Conservation (phyloP, 1,284 basidiomycete species). For the Pisolithus thermaeus region DNA sequence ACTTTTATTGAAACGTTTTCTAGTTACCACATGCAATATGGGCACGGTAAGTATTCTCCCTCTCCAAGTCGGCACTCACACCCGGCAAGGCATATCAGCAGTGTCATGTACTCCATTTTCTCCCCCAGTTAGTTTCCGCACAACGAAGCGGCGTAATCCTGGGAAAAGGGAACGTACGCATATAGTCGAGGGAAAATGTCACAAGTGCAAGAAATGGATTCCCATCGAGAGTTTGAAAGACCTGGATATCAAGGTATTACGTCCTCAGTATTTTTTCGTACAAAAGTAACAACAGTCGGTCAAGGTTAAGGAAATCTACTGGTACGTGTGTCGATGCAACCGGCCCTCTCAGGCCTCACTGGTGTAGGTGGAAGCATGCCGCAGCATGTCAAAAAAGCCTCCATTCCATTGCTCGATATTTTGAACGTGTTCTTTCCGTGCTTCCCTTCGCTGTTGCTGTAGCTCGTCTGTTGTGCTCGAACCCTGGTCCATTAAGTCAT, state of each 20-base stretch:
- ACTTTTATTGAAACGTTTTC: constrained; percentile 4
- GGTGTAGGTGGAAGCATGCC: constrained; percentile 76
- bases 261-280: neutral
- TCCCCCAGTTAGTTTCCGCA: constrained; percentile 63
- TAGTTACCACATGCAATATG: constrained; percentile 77
- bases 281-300: neutral
- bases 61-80: neutral
- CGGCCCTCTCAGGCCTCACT: constrained; percentile 6
- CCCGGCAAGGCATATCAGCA: constrained; percentile 55
- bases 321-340: constrained; percentile 37
- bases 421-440: neutral
- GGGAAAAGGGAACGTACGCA: constrained; percentile 53
- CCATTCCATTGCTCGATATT: neutral
- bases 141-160: constrained; percentile 36
- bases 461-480: no score
- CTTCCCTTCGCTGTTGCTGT: no score
- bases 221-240: constrained; percentile 65
- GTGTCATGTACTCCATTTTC: constrained; percentile 63
- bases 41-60: constrained; percentile 49
- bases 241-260: constrained; percentile 58
- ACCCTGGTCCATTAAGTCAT: no score
- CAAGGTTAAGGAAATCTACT: constrained; percentile 68
- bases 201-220: constrained; percentile 69
- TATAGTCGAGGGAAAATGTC: constrained; percentile 68
- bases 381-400: constrained; percentile 60